These are phyloP conservation scores for Wickerhamomyces sp. DNA, from an alignment of 1,139 yeast species.

Conservation along the genomic window DNA sequence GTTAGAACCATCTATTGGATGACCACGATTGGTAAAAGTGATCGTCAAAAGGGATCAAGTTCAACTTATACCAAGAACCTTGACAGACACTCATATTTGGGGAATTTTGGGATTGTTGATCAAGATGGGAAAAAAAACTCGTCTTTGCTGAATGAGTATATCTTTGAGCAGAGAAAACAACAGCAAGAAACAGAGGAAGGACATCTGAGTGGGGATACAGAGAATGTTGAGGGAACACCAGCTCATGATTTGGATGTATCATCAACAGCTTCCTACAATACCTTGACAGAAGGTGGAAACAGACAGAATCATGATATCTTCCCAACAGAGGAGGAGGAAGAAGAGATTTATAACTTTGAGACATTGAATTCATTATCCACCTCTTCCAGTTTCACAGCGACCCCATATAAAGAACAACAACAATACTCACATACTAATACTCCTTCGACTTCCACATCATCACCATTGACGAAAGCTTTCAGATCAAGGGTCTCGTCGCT, in stretches of 20 bases:
- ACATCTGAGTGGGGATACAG: neutral
- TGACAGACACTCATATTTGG: neutral
- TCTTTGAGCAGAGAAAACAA: neutral
- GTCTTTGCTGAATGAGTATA: neutral
- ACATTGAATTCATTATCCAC: constrained; percentile 8
- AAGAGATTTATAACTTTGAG: neutral
- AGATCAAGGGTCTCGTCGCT: constrained; percentile 13
- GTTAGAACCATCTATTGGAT: constrained; percentile 18
- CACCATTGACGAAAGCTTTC: constrained; percentile 15
- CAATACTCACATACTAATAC: no score
- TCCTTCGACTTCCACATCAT: neutral
- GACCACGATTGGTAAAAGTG: constrained; percentile 13
- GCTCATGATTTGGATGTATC: neutral
- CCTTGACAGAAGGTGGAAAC: neutral
- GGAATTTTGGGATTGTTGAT: neutral
- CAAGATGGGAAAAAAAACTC: neutral
- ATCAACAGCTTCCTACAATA: neutral
- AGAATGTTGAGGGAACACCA: neutral
- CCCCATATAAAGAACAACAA: neutral
- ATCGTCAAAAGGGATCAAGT: neutral
- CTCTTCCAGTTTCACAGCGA: neutral
- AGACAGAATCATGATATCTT: neutral
- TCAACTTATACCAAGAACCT: neutral
- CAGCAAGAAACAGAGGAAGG: neutral
- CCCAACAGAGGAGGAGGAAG: neutral